These are phyloP conservation scores for Nannochloropsis gaditana DNA, from an alignment of 108 stramenopile species.

Conservation along the genomic window DNA sequence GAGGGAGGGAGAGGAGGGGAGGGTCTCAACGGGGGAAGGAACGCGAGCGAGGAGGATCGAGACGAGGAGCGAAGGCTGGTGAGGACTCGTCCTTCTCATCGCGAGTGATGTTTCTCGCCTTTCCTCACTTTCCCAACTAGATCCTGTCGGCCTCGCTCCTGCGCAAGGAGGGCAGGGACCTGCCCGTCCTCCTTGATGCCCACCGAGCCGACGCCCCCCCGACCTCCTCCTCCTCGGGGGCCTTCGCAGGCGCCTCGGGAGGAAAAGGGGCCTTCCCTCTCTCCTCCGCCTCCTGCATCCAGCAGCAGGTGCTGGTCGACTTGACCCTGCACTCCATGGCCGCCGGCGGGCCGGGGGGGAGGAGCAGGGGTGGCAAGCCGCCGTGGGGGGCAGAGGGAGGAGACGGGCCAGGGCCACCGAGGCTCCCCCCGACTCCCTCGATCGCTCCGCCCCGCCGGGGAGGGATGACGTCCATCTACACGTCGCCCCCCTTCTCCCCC, in stretches of 20 bases:
- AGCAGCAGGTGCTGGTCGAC: background rate
- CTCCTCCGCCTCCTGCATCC: background rate
- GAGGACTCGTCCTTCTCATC: background rate
- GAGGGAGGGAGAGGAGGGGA: background rate
- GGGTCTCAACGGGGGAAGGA: background rate
- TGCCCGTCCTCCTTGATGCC: background rate
- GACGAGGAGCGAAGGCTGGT: background rate
- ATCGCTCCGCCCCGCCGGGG: no score
- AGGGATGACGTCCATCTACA: background rate
- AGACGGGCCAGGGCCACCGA: background rate
- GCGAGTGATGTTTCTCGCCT: background rate
- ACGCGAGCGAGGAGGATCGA: background rate
- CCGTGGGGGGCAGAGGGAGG: background rate
- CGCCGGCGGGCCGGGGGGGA: background rate
- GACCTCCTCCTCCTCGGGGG: background rate
- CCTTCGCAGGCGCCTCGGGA: background rate
- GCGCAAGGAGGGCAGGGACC: background rate
- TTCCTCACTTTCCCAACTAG: background rate
- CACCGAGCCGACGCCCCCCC: background rate
- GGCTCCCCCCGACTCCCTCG: no score
- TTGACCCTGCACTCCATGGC: slow-evolving; percentile 8
- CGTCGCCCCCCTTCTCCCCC: background rate
- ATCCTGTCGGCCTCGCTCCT: background rate
- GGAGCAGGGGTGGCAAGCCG: background rate
- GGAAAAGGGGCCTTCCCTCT: background rate